These are phyloP conservation scores for Speleostelium caveatum DNA, from an alignment of 78 protist genomes.

Conservation along the genomic window DNA sequence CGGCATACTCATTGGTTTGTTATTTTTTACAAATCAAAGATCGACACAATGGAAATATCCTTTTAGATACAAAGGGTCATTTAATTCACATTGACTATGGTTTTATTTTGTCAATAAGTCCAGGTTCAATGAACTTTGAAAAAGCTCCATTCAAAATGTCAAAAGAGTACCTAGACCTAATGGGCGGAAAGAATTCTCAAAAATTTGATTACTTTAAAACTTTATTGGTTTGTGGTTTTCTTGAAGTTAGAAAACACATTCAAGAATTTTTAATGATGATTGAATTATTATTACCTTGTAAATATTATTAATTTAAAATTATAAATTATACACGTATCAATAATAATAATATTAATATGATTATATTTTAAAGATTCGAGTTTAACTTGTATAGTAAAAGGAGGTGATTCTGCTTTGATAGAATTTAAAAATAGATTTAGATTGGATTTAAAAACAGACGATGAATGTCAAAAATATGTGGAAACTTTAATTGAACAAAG, in stretches of 20 bases:
- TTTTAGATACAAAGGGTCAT: conserved; percentile 79
- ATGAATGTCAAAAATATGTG: conserved; percentile 16
- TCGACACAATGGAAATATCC: conserved; percentile 89
- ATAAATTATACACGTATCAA: background rate
- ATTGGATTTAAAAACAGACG: background rate
- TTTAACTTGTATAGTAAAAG: conserved; percentile 12
- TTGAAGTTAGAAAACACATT: conserved; percentile 81
- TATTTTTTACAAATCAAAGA: conserved; percentile 94
- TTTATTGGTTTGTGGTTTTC: conserved; percentile 61
- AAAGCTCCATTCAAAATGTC: conserved; percentile 89
- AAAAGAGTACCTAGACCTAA: conserved; percentile 77
- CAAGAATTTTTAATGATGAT: conserved; percentile 75
- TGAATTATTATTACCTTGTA: conserved; percentile 56
- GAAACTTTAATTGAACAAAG: conserved; percentile 1
- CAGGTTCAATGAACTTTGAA: conserved; percentile 89
- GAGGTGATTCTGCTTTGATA: conserved; percentile 7
- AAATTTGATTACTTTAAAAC: conserved; percentile 69
- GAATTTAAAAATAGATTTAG: conserved; percentile 21
- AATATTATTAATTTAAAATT: background rate
- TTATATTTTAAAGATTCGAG: conserved; percentile 17
- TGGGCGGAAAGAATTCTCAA: conserved; percentile 72
- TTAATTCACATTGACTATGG: conserved; percentile 91
- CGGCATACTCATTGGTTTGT: conserved; percentile 89
- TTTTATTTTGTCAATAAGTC: conserved; percentile 81
- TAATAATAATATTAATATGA: background rate